Evolutionary conservation across 768 basidiomycete genomes (phyloP).

Genomic region (Tylopilus subfusipes): DNA sequence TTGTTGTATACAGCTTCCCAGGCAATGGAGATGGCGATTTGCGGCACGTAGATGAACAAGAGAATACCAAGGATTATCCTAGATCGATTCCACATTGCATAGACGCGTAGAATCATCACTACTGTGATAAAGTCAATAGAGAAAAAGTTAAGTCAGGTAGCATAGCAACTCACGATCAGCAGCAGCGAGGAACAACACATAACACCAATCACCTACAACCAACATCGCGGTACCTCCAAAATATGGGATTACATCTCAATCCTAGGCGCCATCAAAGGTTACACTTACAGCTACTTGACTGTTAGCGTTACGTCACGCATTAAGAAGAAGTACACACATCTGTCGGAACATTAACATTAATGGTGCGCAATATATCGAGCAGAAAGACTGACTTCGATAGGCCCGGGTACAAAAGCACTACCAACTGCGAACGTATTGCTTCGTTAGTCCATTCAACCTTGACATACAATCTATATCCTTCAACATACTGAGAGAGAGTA

Average conservation of each 20-base stretch:
- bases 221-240: not conserved
- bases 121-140: not conserved
- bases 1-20: too few species aligned
- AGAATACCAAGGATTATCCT: not conserved
- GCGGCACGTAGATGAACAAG: not conserved
- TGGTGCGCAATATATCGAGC: too few species aligned
- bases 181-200: not conserved
- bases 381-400: too few species aligned
- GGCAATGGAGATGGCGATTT: not conserved
- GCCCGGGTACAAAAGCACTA: too few species aligned
- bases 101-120: conserved; percentile 1
- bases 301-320: too few species aligned
- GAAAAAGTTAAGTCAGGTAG: not conserved
- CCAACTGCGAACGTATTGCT: too few species aligned
- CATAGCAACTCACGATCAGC: not conserved
- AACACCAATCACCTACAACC: not conserved
- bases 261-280: too few species aligned
- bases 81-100: not conserved
- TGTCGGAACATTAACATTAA: too few species aligned
- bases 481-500: not conserved
- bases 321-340: too few species aligned
- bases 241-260: too few species aligned
- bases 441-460: too few species aligned
- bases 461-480: not conserved
- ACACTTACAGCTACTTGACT: too few species aligned